phyloP scores from a whole-genome alignment of 2,329 filamentous ascomycete species.

The Trematosphaeria pertusa region DNA sequence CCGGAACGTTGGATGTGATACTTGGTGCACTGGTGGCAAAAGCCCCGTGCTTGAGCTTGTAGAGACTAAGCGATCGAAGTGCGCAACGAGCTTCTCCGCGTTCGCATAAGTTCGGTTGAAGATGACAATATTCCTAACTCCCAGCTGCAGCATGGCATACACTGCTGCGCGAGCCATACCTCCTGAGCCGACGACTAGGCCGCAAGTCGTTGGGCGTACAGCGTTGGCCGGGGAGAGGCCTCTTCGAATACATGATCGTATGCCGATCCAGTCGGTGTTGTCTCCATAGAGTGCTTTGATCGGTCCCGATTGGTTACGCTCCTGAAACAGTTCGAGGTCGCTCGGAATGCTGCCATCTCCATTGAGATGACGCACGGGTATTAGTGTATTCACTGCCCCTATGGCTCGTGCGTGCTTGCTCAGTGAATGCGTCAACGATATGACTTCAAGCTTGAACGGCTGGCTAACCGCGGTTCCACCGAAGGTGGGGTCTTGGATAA shows the following conservation, averaged over 20 bases:
- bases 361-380: constrained; percentile 70
- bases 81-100: constrained; percentile 70
- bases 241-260: constrained; percentile 73
- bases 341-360: constrained; percentile 64
- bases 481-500: constrained; percentile 71
- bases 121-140: constrained; percentile 77
- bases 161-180: constrained; percentile 81
- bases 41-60: constrained; percentile 24
- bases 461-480: constrained; percentile 75
- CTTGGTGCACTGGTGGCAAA: constrained; percentile 23
- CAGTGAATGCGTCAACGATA: constrained; percentile 68
- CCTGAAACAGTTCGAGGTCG: constrained; percentile 59
- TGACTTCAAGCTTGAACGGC: constrained; percentile 76
- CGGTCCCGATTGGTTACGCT: constrained; percentile 69
- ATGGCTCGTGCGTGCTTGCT: constrained; percentile 77
- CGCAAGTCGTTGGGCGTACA: constrained; percentile 60
- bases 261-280: constrained; percentile 84
- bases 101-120: constrained; percentile 74
- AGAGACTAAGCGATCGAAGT: constrained; percentile 67
- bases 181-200: constrained; percentile 64
- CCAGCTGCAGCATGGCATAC: constrained; percentile 79
- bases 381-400: constrained; percentile 77
- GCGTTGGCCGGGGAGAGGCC: constrained; percentile 75
- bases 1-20: constrained; percentile 57
- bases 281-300: constrained; percentile 76